Percentiles rank a stretch among this genome's conserved stretches.
These are phyloP conservation scores for Populus nigra DNA, from an alignment of 345 rosid genomes.

Conservation along the genomic window DNA sequence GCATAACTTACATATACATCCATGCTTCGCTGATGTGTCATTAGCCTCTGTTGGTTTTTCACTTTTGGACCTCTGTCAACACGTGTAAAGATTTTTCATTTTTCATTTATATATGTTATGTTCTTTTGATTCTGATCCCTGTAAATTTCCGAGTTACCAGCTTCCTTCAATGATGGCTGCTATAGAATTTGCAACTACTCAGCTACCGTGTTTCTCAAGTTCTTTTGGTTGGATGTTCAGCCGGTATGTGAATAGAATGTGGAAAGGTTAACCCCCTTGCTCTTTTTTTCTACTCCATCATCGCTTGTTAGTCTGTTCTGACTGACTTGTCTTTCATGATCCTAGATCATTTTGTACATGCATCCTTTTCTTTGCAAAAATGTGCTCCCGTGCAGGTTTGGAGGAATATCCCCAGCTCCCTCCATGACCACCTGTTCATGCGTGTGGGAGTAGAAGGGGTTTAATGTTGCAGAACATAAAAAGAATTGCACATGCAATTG, in stretches of 20 bases:
- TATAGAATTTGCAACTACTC: background rate
- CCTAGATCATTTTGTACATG: background rate
- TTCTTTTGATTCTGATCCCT: background rate
- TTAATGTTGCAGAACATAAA: background rate
- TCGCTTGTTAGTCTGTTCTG: background rate
- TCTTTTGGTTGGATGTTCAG: background rate
- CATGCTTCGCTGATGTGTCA: background rate
- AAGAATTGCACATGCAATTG: too few species aligned
- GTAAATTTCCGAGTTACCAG: background rate
- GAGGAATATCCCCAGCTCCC: background rate
- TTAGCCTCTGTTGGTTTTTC: background rate
- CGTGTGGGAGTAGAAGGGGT: background rate
- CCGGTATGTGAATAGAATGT: background rate
- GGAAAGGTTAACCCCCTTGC: background rate
- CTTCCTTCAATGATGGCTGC: background rate
- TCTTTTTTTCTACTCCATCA: background rate
- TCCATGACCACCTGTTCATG: background rate
- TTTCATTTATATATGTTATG: background rate
- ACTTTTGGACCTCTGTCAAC: background rate
- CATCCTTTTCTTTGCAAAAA: background rate
- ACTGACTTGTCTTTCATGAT: background rate
- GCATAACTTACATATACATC: background rate
- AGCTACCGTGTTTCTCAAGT: background rate
- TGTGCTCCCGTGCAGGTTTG: background rate
- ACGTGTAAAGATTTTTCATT: background rate